Evolutionary conservation across 2,329 filamentous ascomycete species (phyloP).

Genomic region (Nannizzia gypsea): DNA sequence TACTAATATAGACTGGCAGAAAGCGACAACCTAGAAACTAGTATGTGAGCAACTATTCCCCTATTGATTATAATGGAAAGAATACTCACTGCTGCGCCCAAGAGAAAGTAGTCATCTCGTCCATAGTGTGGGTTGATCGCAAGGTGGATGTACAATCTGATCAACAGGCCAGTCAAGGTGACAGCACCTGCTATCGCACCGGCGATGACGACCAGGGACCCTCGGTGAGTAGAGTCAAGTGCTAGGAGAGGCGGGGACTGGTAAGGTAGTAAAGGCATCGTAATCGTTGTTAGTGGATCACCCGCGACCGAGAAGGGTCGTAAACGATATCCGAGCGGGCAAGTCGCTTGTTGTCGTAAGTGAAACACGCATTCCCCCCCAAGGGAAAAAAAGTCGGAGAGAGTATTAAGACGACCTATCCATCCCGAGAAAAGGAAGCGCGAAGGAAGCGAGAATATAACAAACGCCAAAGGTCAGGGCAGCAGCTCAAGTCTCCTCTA

Average conservation of each 20-base stretch:
- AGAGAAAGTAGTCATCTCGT: constrained; percentile 24
- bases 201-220: constrained; percentile 29
- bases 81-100: constrained; percentile 23
- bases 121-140: constrained; percentile 25
- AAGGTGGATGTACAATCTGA: constrained; percentile 28
- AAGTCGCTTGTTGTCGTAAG: not conserved
- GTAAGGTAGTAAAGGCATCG: constrained; percentile 19
- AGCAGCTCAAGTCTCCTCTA: not conserved
- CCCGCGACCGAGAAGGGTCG: not conserved
- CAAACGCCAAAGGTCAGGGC: not conserved
- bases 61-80: not conserved
- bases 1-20: constrained; percentile 23
- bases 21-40: constrained; percentile 18
- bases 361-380: not conserved
- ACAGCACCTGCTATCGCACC: constrained; percentile 28
- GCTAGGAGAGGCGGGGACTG: constrained; percentile 28
- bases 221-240: constrained; percentile 30
- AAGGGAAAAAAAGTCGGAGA: not conserved
- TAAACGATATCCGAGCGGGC: not conserved
- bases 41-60: not conserved
- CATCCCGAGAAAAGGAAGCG: not conserved
- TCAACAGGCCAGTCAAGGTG: constrained; percentile 26
- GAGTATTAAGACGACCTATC: not conserved
- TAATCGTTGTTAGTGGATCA: not conserved
- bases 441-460: not conserved